Percentiles rank a stretch among this genome's conserved stretches.
These are phyloP conservation scores for Aquanectria penicillioides DNA, from an alignment of 2,329 filamentous ascomycete species.

Conservation along the genomic window DNA sequence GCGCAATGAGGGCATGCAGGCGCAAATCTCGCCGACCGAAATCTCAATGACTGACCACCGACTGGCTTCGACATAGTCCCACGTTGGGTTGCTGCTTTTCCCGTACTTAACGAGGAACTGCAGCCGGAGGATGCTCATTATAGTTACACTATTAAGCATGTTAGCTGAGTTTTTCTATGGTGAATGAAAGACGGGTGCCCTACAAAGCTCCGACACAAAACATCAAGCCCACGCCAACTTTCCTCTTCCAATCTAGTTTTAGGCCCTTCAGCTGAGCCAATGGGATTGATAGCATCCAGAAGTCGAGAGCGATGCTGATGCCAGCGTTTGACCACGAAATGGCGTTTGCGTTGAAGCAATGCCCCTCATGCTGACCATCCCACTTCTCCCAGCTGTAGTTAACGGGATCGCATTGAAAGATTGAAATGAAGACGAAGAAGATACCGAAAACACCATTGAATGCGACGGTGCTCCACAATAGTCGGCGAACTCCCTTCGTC, in stretches of 20 bases:
- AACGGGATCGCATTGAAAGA: background rate
- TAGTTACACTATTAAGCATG: background rate
- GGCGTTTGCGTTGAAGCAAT: background rate
- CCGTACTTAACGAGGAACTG: background rate
- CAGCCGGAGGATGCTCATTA: background rate
- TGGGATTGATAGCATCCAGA: background rate
- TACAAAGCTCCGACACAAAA: background rate
- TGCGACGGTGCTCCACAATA: background rate
- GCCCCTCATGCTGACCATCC: background rate
- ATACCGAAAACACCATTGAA: background rate
- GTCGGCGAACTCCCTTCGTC: background rate
- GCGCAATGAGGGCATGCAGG: background rate
- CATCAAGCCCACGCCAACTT: background rate
- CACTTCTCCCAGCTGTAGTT: background rate
- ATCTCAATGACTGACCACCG: background rate
- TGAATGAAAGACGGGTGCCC: background rate
- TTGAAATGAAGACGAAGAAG: background rate
- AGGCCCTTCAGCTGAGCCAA: background rate
- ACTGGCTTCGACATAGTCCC: background rate
- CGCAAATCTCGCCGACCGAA: background rate
- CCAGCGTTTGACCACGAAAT: background rate
- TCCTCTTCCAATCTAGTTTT: background rate
- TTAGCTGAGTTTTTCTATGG: background rate
- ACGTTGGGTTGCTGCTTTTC: background rate
- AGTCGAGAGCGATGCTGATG: background rate